Percentiles rank a stretch among this genome's conserved stretches.
Evolutionary conservation across 2,329 filamentous ascomycete species (phyloP).

Genomic region (Calonectria montana): DNA sequence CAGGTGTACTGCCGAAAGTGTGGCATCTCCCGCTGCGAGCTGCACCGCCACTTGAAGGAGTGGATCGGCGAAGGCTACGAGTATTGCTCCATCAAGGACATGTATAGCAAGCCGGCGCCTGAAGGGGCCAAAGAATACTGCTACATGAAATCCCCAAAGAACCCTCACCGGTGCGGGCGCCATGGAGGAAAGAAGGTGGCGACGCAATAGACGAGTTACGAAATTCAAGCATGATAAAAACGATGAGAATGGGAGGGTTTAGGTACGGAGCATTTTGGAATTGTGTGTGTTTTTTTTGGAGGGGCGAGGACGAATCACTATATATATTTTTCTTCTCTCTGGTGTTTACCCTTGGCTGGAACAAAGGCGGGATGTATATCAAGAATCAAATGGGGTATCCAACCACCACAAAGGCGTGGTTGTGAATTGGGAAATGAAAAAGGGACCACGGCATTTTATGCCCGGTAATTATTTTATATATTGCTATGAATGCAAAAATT

Average conservation of each 20-base stretch:
- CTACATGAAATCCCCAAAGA: conserved; percentile 70
- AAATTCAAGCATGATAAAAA: not conserved
- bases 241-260: conserved; percentile 9
- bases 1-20: conserved; percentile 73
- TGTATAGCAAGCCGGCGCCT: conserved; percentile 63
- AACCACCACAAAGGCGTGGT: not conserved
- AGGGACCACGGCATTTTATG: not conserved
- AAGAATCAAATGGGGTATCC: not conserved
- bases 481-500: not conserved
- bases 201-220: conserved; percentile 1
- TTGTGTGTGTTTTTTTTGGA: not conserved
- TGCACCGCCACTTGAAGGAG: conserved; percentile 70
- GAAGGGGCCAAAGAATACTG: conserved; percentile 63
- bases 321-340: not conserved
- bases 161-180: conserved; percentile 68
- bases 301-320: not conserved
- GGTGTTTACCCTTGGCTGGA: not conserved
- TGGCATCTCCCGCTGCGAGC: conserved; percentile 69
- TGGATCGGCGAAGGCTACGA: conserved; percentile 69
- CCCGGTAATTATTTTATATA: not conserved
- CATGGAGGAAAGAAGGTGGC: conserved; percentile 53
- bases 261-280: not conserved
- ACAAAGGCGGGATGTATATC: not conserved
- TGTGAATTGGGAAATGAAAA: not conserved
- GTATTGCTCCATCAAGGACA: conserved; percentile 70